These are phyloP conservation scores for Myxozyma sirexii DNA, from an alignment of 805 yeast genomes.

Conservation along the genomic window DNA sequence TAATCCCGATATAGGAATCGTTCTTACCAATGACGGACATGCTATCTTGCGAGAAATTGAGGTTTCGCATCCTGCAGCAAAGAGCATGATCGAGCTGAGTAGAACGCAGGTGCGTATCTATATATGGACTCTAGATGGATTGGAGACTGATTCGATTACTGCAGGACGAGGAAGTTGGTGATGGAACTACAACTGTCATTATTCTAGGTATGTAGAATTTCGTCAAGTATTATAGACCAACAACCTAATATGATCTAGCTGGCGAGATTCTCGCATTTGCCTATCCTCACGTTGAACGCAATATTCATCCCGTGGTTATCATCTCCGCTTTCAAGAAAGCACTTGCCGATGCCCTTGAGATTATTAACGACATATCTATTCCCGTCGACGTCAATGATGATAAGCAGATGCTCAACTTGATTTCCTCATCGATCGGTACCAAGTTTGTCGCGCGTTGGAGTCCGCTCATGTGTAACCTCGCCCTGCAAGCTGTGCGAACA, in stretches of 20 bases:
- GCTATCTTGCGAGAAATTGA: conserved; percentile 97
- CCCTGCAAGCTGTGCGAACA: conserved; percentile 84
- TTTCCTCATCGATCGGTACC: conserved; percentile 92
- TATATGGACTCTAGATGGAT: background rate
- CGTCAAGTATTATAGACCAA: no score
- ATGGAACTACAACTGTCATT: conserved; percentile 96
- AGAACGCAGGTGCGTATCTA: conserved; percentile 56
- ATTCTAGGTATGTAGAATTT: conserved; percentile 51
- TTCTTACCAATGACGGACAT: conserved; percentile 96
- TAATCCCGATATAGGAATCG: conserved; percentile 71
- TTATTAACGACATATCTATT: conserved; percentile 77
- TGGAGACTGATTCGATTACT: background rate
- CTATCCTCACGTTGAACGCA: conserved; percentile 86
- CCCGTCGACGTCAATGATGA: conserved; percentile 86
- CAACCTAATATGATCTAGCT: no score
- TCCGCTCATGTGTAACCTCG: conserved; percentile 82
- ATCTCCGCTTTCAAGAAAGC: conserved; percentile 94
- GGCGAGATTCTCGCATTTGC: conserved; percentile 97
- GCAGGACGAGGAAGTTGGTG: conserved; percentile 98
- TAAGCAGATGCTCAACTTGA: conserved; percentile 80
- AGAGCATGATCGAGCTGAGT: conserved; percentile 94
- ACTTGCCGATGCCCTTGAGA: conserved; percentile 82
- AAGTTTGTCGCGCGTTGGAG: conserved; percentile 93
- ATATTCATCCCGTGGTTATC: conserved; percentile 95
- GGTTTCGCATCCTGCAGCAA: conserved; percentile 96